phyloP scores from a whole-genome alignment of 2,329 filamentous ascomycete genomes.

The Monosporascus sp. region DNA sequence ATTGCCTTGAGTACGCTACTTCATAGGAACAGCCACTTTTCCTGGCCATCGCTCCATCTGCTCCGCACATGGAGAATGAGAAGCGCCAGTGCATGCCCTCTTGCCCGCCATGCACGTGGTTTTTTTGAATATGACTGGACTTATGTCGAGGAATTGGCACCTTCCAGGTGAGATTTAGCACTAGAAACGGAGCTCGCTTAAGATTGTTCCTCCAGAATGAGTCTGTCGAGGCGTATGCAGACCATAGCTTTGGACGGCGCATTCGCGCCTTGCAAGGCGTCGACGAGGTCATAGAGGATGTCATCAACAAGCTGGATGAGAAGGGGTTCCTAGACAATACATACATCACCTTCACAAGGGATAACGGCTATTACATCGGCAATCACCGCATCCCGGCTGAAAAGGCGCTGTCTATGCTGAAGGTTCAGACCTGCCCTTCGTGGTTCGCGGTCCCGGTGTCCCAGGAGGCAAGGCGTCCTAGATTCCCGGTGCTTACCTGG shows the following conservation, averaged over 20 bases:
- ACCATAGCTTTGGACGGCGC: conserved; percentile 41
- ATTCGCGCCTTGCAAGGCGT: conserved; percentile 37
- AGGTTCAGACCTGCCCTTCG: conserved; percentile 25
- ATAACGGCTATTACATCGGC: conserved; percentile 25
- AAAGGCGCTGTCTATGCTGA: conserved; percentile 23
- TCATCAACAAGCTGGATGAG: conserved; percentile 23
- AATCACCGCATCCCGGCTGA: conserved; percentile 20
- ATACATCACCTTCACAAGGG: conserved; percentile 1
- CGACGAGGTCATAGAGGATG: conserved; percentile 36
- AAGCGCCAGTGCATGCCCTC: background rate
- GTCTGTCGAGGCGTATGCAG: conserved; percentile 38
- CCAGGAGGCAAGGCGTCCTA: conserved; percentile 11
- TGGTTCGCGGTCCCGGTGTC: conserved; percentile 23
- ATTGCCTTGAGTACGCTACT: no score
- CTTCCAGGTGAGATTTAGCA: no score
- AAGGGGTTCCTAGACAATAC: background rate
- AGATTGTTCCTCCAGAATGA: conserved; percentile 11
- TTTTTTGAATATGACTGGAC: background rate
- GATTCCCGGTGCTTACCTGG: conserved; percentile 18
- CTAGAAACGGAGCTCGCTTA: background rate
- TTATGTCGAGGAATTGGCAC: background rate
- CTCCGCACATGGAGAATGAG: no score
- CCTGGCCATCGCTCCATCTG: no score
- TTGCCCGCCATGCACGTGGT: background rate
- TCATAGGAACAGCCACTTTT: no score